Evolutionary conservation across 441 rosid species (phyloP), one percentile per base, ranked within the genome.

Genomic region (Theobroma grandiflorum): DNA sequence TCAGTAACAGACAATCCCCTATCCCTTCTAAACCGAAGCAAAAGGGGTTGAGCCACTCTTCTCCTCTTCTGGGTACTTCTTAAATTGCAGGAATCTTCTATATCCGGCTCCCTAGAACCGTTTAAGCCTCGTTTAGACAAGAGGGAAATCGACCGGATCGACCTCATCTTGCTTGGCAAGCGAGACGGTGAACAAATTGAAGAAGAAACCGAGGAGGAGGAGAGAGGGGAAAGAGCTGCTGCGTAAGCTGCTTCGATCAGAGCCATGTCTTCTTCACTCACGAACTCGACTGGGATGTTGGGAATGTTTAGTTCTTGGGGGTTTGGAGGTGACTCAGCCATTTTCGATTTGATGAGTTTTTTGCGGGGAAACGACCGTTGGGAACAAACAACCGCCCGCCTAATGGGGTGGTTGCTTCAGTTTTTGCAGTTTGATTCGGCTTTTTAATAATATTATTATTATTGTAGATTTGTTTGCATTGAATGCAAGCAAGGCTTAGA

Each of bases 201-300:
- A 72, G 86, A 61, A 40, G 75, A 58, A 20, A 77, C 6, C 9
- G 74, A 16, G 50, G 82, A 31, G 80, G 84, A 83, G 57, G 79
- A 78, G 55, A 80, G 49, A 3, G 82, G 80, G 69, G 92, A 87
- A 79, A 91, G 88, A 40, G 93, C 65, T n/a, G 93, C 86, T 52
- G 95, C 89, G 0, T 87, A 74, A 16, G 96, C 97, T 1, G 96
- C 91, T 52, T 95, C 98, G 43, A 92, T 67, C 37, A 91, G 76
- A 82, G 91, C 97, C 99, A 95, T 94, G 85, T 95, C 99, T 87
- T 94, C 95, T 45, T 95, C 98, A 74, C 84, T 87, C 74, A 95
- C 86, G 85, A 92, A 80, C 91, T 94, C 98, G 84, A 91, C 86
- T 81, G 93, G 92, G 91, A 94, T 87, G 3, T 83, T 88, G 55